Evolutionary conservation across 2,329 filamentous ascomycete genomes (phyloP), one percentile per base, ranked within the genome.

Genomic region (Xylaria digitata): DNA sequence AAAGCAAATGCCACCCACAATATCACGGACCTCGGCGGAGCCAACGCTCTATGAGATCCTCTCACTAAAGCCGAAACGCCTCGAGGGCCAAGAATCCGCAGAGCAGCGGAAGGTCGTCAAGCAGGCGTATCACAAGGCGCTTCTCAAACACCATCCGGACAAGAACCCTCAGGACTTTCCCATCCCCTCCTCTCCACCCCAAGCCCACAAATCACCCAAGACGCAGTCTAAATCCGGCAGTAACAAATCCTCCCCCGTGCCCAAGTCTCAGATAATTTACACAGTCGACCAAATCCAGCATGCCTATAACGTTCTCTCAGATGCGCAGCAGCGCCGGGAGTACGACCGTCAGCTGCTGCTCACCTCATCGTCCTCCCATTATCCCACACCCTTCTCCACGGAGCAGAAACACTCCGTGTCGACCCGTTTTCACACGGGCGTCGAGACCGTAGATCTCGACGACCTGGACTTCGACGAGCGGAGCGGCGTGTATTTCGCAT

Each of bases 141-240:
- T 92, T 40, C 84, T 92, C 17, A 84, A 82, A 70, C 84, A 91
- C 80, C 89, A 92, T 78, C 89, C 89, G 2, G 88, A 90, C 80
- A 90, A 90, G 73, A 73, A 71, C 34, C 56, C 61, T 40, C 60
- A 52, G 46, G 60, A 61, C 40, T 61, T 55, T 17, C 54, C 69
- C 11, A 42, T 62, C 3, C 21, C 71, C 11, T 65, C 71, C 17
- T 34, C 68, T 15, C 34, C 69, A 7, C 21, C 68, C 17, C 42
- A 61, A 54, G 32, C 66, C 53, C 17, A 53, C 43, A 52, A 2
- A 59, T 53, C 23, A 42, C 61, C 57, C 49, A 64, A 55, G 21
- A 2, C 30, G 52, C 60, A 71, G 50, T n/a, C 46, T 56, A 61
- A 48, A 52, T 13, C 45, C 62, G 48, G 34, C 57, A 49, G 42